Conservation (phyloP, 306 rosid species). For the Trifolium pratense region DNA sequence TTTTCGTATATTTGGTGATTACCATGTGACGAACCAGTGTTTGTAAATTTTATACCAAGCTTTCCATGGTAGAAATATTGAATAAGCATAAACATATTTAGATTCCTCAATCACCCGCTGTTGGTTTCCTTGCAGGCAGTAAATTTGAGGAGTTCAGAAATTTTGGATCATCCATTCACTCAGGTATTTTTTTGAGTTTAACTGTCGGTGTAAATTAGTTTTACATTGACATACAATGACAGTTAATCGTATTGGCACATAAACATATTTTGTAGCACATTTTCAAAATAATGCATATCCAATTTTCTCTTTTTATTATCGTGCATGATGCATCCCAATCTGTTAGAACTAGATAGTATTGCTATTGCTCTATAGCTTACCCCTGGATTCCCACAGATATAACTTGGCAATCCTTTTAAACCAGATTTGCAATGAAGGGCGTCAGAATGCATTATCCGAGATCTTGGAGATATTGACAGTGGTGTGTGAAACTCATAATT, state of each 20-base stretch:
- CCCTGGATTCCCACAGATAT: conserved; percentile 70
- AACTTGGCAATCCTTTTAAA: conserved; percentile 88
- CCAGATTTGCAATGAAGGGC: conserved; percentile 96
- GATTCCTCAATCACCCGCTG: conserved; percentile 45
- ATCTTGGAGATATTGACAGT: conserved; percentile 88
- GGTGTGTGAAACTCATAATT: conserved; percentile 87
- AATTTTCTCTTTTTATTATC: conserved; percentile 23
- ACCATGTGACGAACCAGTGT: neutral
- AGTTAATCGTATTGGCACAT: neutral
- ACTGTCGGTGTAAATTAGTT: neutral
- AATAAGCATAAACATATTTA: conserved; percentile 23
- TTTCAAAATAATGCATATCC: neutral
- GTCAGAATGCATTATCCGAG: conserved; percentile 83
- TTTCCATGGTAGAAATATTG: conserved; percentile 21
- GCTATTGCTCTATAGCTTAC: conserved; percentile 51
- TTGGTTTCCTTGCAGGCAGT: conserved; percentile 77
- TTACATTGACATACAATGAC: neutral
- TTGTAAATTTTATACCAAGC: neutral
- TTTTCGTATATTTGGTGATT: conserved; percentile 31
- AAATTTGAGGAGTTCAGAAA: conserved; percentile 78
- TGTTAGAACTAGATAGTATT: conserved; percentile 32
- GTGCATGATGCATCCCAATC: conserved; percentile 37
- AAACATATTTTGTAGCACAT: neutral
- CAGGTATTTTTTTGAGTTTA: conserved; percentile 48
- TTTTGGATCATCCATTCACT: conserved; percentile 64